These are phyloP conservation scores for Trichoderma asperelloides DNA, from an alignment of 495 filamentous ascomycete species.

Conservation along the genomic window DNA sequence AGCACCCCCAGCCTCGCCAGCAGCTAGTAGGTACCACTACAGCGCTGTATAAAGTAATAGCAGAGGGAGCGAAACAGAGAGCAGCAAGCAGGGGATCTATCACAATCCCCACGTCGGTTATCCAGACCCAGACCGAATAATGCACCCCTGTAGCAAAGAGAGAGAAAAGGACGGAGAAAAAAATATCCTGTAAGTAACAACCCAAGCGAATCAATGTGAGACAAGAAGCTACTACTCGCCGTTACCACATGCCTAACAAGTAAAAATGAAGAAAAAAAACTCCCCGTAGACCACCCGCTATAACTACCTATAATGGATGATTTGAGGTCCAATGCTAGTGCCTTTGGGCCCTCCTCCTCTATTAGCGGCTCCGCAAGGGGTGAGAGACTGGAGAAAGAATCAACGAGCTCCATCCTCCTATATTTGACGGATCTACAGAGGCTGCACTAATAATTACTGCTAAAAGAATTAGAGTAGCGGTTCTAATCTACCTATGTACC, in stretches of 20 bases:
- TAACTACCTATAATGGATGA: too few relatives aligned
- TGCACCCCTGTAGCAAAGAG: background rate
- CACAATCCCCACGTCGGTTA: background rate
- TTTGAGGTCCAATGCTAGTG: too few relatives aligned
- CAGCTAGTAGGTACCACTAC: background rate
- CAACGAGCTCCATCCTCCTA: too few relatives aligned
- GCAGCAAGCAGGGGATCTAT: background rate
- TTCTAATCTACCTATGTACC: too few relatives aligned
- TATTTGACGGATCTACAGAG: too few relatives aligned
- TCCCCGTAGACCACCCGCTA: too few relatives aligned
- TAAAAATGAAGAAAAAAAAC: background rate
- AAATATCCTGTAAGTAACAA: too few relatives aligned
- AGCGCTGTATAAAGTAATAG: too few relatives aligned
- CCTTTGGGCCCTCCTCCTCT: background rate
- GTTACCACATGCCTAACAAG: too few relatives aligned
- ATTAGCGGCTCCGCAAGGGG: background rate
- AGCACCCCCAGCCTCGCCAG: background rate
- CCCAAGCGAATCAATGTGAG: background rate
- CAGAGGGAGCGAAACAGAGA: background rate
- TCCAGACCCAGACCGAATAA: background rate
- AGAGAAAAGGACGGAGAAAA: background rate
- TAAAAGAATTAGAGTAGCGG: too few relatives aligned
- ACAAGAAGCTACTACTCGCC: background rate
- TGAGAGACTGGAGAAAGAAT: too few relatives aligned
- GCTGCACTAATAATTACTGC: too few relatives aligned